Conservation (phyloP, 129 eudicot species). For the Artemisia tridentata region DNA sequence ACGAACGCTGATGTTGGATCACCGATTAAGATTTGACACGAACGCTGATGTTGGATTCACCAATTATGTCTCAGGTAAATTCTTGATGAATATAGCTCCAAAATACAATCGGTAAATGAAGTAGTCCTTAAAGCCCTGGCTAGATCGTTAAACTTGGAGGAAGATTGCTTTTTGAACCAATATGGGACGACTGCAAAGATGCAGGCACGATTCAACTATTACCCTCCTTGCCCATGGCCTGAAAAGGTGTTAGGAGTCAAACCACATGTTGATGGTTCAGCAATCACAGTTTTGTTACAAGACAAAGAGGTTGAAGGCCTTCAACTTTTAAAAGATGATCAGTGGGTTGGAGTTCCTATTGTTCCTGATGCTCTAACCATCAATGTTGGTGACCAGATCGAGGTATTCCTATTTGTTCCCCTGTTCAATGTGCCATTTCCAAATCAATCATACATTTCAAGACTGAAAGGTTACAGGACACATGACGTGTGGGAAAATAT, state of each 20-base stretch:
- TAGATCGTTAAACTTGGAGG: slow-evolving; percentile 41
- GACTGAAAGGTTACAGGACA: too few relatives aligned
- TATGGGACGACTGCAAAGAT: slow-evolving; percentile 34
- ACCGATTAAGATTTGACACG: too few relatives aligned
- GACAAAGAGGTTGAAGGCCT: slow-evolving; percentile 67
- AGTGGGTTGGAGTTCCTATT: slow-evolving; percentile 51
- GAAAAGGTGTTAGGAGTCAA: slow-evolving; percentile 47
- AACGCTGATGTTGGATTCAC: too few relatives aligned
- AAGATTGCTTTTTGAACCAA: slow-evolving; percentile 45
- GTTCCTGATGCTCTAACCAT: slow-evolving; percentile 43
- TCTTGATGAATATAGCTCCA: slow-evolving; percentile 37
- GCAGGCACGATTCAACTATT: slow-evolving; percentile 48
- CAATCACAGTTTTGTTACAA: slow-evolving; percentile 48
- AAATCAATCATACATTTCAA: too few relatives aligned
- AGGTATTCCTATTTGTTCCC: slow-evolving; percentile 40
- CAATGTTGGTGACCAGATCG: slow-evolving; percentile 55
- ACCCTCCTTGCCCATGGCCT: slow-evolving; percentile 59
- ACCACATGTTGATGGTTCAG: slow-evolving; percentile 56
- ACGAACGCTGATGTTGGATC: too few relatives aligned
- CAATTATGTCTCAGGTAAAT: slow-evolving; percentile 32
- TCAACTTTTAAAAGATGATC: slow-evolving; percentile 42
- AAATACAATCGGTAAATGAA: slow-evolving; percentile 17
- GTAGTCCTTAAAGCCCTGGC: slow-evolving; percentile 29
- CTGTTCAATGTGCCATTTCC: not conserved
- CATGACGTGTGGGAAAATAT: too few relatives aligned